A percentile compares a stretch with the other conserved stretches of the same genome.
These are phyloP conservation scores for Ustilago shanxiensis DNA, from an alignment of 1,284 basidiomycete species.

Conservation along the genomic window DNA sequence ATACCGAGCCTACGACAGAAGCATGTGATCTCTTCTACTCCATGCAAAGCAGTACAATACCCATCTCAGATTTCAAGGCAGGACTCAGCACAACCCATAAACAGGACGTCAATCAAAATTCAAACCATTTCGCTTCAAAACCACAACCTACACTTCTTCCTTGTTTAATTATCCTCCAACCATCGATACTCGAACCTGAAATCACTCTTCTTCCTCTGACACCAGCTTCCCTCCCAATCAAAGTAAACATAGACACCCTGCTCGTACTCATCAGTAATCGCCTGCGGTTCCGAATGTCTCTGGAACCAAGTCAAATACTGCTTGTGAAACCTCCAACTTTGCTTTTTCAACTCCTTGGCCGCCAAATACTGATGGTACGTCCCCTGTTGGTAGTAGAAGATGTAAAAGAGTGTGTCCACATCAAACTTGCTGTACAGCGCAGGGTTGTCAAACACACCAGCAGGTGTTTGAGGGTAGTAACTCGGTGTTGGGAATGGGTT, in stretches of 20 bases:
- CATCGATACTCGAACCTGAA: conserved; percentile 78
- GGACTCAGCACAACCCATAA: no score
- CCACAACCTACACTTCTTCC: neutral
- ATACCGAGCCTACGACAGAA: no score
- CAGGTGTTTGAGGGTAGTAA: conserved; percentile 93
- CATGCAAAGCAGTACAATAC: no score
- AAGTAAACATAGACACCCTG: conserved; percentile 81
- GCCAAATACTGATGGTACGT: conserved; percentile 99
- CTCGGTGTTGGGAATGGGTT: conserved; percentile 91
- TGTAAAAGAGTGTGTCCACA: conserved; percentile 97
- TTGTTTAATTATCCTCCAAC: conserved; percentile 62
- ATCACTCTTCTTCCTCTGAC: conserved; percentile 96
- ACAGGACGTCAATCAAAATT: no score
- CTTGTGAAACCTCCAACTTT: conserved; percentile 99
- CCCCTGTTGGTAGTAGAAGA: conserved; percentile 97
- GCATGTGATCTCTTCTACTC: no score
- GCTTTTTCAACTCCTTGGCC: conserved; percentile 95
- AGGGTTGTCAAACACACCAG: conserved; percentile 84
- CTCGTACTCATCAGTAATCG: conserved; percentile 99
- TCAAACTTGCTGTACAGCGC: conserved; percentile 92
- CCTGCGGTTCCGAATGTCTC: conserved; percentile 97
- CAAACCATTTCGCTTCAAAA: neutral
- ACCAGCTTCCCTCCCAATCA: conserved; percentile 77
- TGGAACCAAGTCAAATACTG: conserved; percentile 99
- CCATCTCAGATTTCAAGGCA: no score